Evolutionary conservation across 2,329 filamentous ascomycete species (phyloP), one percentile per base, ranked within the genome.

Genomic region (Neonectria punicea): DNA sequence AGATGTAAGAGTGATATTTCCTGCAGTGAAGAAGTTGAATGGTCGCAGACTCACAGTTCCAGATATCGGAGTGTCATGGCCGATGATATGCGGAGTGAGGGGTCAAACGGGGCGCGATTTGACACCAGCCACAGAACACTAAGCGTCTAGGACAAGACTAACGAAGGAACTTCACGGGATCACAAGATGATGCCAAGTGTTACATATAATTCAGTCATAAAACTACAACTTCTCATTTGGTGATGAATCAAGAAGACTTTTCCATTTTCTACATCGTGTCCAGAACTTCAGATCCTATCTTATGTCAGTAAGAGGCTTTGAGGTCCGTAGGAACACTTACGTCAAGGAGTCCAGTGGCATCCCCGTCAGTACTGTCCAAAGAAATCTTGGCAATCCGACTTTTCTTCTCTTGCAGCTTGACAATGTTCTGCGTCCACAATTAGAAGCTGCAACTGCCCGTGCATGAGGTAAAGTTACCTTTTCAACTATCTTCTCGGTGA

Each of bases 61-160:
- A n/a, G 49, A 20, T 51, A 34, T 51, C 49, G 49, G 49, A 50
- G 28, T 34, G 28, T 32, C 10, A 32, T 34, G 47, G 28, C 47
- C 47, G 28, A 51, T 34, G 28, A 51, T 51, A 51, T 32, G 47
- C 28, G 44, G 22, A 49, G 46, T 49, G 46, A 49, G 46, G 46
- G 46, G 46, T 49, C 22, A 30, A 50, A 5, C 14, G 49, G 25
- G 30, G 47, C 28, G 47, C 16, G 47, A 30, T 32, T 28, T 18
- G 18, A 11, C 13, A 25, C 16, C 25, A 50, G 28, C 47, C 49
- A 51, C 30, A 51, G 49, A 34, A 4, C 28, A 32, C 49, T 51
- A 51, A 22, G 13, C 16, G 14, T 39, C 22, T 30, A 30, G 8
- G 25, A 49, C n/a, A 43, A n/a, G 36, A 39, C 14, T 46, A 28